Base-by-base conservation (phyloP, 179 eudicot genomes). In the Sideroxylon spinosum region DNA sequence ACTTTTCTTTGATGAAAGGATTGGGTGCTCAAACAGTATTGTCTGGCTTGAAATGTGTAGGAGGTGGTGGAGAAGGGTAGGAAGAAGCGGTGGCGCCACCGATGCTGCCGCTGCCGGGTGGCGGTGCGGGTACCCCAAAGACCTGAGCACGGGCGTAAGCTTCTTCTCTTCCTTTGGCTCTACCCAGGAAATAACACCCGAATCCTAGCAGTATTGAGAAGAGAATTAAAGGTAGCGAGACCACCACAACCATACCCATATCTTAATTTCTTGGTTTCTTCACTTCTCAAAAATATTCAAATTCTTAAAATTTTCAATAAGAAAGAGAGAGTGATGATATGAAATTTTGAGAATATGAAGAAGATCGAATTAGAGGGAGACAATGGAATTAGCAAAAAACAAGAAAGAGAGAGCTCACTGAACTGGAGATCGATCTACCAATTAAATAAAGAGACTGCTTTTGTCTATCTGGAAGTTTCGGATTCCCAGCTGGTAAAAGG, bases 171-270 rank as follows among this genome's bases (percentile, higher is more conserved):
- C 95, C 97, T 50, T 80, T 85, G 71, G 86, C 86, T 82, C 96
- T 87, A 0, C 97, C 97, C 29, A 93, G 79, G 25, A 93, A 90
- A 76, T 87, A 93, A 77, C 97, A 93, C 49, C 96, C 97, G 50
- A 90, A 76, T 13, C 91, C 94, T 10, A 93, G 81, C 32, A 90
- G 14, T 14, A 93, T 16, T 46, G 92, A 88, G 50, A 93, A 82
- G 14, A 93, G 71, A 55, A 91, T 86, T 65, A 91, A 83, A 44
- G 97, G 97, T 60, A 93, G 78, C 13, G 96, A 93, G 20, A 93
- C 82, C 76, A 91, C 96, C 22, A 93, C 79, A 13, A 90, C 97
- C 81, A 93, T 76, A 13, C 90, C 96, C 97, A 91, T 92, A 28
- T 71, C 22, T 20, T 26, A 7, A 5, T 73, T 9, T 52, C 67